Evolutionary conservation across 2,329 filamentous ascomycete species (phyloP), one percentile per base, ranked within the genome.

Genomic region (Nemania sp.): DNA sequence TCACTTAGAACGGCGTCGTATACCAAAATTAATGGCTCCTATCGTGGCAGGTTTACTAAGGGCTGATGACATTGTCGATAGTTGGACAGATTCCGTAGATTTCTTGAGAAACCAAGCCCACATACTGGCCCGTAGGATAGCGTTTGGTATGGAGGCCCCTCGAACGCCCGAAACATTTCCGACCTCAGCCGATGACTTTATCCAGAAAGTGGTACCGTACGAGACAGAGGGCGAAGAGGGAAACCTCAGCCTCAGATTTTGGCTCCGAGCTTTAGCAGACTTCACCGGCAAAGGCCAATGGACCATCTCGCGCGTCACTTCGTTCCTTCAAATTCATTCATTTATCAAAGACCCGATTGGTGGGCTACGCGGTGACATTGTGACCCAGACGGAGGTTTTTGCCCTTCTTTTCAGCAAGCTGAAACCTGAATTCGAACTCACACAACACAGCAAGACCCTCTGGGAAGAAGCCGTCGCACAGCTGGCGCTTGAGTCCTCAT

Each of bases 171-270:
- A 47, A 20, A 10, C 24, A 15, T 64, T 59, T 18, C 55, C 62
- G 3, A 24, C 43, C 2, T 47, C 54, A 5, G 49, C 13, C 5
- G 20, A 15, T 3, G 47, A 59, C 8, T 64, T 64, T 20, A 29
- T 59, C 26, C 62, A 64, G 13, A 64, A 54, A n/a, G 49, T 64
- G 15, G 38, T 47, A 3, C 47, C 55, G 3, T 64, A 64, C 24
- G 62, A 64, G 27, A n/a, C 62, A 47, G 62, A 64, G 15, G 59
- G 26, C 20, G 22, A 59, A 13, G 62, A 64, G 15, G 55, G 15
- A 15, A 64, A 64, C n/a, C 32, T 64, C n/a, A 64, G 62, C 20
- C 49, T 64, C n/a, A 51, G 24, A 22, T 64, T 64, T 32, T 64
- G 62, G 62, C 62, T 45, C 13, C 62, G 62, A 3, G 62, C 62